phyloP scores from a whole-genome alignment of 2,329 filamentous ascomycete species.

The Tolypocladium ovalisporum region DNA sequence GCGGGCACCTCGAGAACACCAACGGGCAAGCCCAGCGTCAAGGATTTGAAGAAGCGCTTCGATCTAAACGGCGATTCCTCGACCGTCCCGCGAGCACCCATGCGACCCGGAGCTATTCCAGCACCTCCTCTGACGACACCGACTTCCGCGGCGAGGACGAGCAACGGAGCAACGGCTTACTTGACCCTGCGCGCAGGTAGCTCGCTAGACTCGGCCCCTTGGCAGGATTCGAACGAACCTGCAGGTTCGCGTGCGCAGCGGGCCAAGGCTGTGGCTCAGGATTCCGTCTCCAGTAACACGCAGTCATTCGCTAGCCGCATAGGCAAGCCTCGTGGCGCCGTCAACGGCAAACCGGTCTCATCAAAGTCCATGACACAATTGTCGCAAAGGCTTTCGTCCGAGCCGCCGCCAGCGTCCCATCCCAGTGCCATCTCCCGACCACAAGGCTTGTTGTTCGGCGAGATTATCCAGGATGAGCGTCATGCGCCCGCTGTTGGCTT shows the following conservation, averaged over 20 bases:
- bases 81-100: conserved; percentile 23
- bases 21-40: conserved; percentile 54
- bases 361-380: conserved; percentile 23
- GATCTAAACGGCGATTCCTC: conserved; percentile 45
- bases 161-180: conserved; percentile 27
- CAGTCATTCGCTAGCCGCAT: conserved; percentile 52
- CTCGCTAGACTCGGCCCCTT: conserved; percentile 5
- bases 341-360: conserved; percentile 21
- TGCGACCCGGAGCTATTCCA: conserved; percentile 15
- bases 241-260: conserved; percentile 28
- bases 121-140: conserved; percentile 18
- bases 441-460: conserved; percentile 60
- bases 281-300: conserved; percentile 40
- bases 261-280: conserved; percentile 35
- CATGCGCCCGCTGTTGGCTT: conserved; percentile 43
- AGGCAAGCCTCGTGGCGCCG: conserved; percentile 33
- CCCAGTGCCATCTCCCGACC: conserved; percentile 22
- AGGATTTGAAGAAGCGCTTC: conserved; percentile 70
- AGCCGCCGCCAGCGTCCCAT: conserved; percentile 19
- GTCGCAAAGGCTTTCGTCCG: conserved; percentile 19
- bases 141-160: conserved; percentile 20
- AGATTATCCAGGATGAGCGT: conserved; percentile 52
- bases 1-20: conserved; percentile 19
- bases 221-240: conserved; percentile 2
- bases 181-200: conserved; percentile 22